phyloP scores from a whole-genome alignment of 495 filamentous ascomycete species.

The Neurospora discreta region DNA sequence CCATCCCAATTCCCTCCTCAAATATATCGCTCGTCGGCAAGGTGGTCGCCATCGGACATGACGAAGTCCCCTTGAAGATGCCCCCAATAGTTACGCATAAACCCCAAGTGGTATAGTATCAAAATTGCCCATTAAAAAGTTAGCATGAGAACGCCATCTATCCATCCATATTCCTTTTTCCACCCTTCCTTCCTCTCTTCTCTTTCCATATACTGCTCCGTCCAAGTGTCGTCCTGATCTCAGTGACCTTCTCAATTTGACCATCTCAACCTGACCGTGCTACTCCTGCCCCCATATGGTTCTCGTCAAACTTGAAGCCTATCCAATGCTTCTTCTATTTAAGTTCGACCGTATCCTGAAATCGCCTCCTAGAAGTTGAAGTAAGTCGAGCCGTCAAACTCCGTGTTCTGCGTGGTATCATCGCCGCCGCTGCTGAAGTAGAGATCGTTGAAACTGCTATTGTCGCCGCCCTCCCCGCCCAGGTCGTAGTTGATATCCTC shows the following conservation, averaged over 20 bases:
- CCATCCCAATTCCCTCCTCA: neutral
- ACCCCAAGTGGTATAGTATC: neutral
- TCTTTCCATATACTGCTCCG: neutral
- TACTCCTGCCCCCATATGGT: neutral
- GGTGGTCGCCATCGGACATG: no score
- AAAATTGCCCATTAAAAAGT: neutral
- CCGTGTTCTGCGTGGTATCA: constrained; percentile 17
- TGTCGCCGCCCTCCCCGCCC: constrained; percentile 20
- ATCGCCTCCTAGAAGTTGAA: constrained; percentile 10
- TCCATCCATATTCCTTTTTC: neutral
- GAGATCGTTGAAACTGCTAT: constrained; percentile 30
- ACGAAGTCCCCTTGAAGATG: neutral
- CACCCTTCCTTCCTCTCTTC: neutral
- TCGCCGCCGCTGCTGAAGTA: constrained; percentile 20
- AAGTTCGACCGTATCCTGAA: neutral
- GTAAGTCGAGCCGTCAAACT: constrained; percentile 23
- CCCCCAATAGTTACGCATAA: neutral
- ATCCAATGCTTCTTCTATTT: neutral
- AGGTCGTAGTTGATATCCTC: constrained; percentile 23
- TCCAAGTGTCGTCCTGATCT: neutral
- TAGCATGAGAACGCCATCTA: neutral
- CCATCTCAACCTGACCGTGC: neutral
- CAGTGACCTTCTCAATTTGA: neutral
- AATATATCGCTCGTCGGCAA: neutral
- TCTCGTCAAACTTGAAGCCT: neutral